These are phyloP conservation scores for Xylaria arbuscula DNA, from an alignment of 2,329 filamentous ascomycete genomes.

Conservation along the genomic window DNA sequence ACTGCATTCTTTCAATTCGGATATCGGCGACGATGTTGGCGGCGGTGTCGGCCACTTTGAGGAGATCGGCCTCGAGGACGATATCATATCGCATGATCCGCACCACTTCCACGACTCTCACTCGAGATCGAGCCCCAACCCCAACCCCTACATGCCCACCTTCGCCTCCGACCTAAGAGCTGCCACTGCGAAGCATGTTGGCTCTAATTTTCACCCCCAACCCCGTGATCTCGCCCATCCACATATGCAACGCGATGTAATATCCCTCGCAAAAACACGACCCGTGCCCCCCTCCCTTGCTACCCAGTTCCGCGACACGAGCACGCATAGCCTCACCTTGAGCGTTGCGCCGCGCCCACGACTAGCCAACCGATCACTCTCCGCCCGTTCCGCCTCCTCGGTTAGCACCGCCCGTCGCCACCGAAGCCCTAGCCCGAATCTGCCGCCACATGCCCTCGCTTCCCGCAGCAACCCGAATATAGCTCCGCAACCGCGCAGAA, in stretches of 20 bases:
- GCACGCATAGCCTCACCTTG: slow-evolving; percentile 53
- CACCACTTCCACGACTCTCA: slow-evolving; percentile 52
- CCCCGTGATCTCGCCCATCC: slow-evolving; percentile 47
- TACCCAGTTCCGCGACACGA: slow-evolving; percentile 60
- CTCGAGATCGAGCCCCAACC: slow-evolving; percentile 49
- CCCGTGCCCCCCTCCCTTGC: slow-evolving; percentile 60
- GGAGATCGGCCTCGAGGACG: slow-evolving; percentile 87
- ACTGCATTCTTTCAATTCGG: slow-evolving; percentile 79
- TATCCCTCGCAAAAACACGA: slow-evolving; percentile 51
- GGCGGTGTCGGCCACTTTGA: slow-evolving; percentile 87
- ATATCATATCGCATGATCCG: slow-evolving; percentile 57
- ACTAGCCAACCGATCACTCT: slow-evolving; percentile 50
- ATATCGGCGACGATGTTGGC: slow-evolving; percentile 76
- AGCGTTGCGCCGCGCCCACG: slow-evolving; percentile 48
- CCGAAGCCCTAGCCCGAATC: slow-evolving; percentile 64
- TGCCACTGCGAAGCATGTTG: slow-evolving; percentile 47
- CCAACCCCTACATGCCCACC: slow-evolving; percentile 63
- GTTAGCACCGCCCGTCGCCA: slow-evolving; percentile 55
- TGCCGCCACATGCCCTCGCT: slow-evolving; percentile 54
- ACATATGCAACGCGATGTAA: slow-evolving; percentile 51
- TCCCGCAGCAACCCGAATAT: slow-evolving; percentile 57
- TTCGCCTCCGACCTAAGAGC: slow-evolving; percentile 58
- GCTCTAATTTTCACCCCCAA: slow-evolving; percentile 44
- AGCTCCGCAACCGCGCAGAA: slow-evolving; percentile 60
- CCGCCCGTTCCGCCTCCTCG: slow-evolving; percentile 55